Conservation (phyloP, 257 asterid species). For the Nicotiana obtusifolia region DNA sequence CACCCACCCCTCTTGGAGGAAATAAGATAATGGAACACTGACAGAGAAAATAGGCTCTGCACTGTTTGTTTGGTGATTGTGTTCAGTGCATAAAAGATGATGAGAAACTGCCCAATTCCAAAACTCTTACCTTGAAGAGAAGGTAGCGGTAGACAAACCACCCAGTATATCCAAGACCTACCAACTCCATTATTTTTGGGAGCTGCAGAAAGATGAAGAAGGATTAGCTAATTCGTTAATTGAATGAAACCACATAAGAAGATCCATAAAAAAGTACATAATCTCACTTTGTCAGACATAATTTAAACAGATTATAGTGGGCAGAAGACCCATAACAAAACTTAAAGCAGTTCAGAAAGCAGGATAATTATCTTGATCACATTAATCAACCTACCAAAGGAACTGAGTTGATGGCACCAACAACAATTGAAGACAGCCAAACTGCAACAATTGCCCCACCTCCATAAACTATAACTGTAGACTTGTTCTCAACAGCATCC, state of each 20-base stretch:
- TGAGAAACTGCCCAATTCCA: too few relatives aligned
- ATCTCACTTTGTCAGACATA: too few relatives aligned
- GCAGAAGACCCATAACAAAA: neutral
- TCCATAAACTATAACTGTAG: conserved; percentile 70
- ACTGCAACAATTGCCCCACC: conserved; percentile 77
- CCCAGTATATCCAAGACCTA: conserved; percentile 95
- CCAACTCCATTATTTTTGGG: conserved; percentile 93
- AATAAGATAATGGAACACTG: neutral
- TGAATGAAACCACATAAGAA: neutral
- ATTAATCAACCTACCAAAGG: conserved; percentile 65
- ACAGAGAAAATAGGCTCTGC: neutral
- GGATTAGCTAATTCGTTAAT: neutral
- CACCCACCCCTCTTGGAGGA: too few relatives aligned
- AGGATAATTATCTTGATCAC: neutral
- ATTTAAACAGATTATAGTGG: neutral
- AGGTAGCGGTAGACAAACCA: conserved; percentile 99
- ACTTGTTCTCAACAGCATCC: conserved; percentile 94
- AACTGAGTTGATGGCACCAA: conserved; percentile 82
- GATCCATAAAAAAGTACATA: neutral
- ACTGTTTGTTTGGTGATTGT: neutral
- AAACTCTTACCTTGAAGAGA: conserved; percentile 76
- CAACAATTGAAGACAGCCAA: conserved; percentile 75
- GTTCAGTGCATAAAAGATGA: neutral
- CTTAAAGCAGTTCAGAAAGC: neutral
- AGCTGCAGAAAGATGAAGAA: conserved; percentile 43